phyloP scores from a whole-genome alignment of 129 eudicot species.

The Flaveria brownii region DNA sequence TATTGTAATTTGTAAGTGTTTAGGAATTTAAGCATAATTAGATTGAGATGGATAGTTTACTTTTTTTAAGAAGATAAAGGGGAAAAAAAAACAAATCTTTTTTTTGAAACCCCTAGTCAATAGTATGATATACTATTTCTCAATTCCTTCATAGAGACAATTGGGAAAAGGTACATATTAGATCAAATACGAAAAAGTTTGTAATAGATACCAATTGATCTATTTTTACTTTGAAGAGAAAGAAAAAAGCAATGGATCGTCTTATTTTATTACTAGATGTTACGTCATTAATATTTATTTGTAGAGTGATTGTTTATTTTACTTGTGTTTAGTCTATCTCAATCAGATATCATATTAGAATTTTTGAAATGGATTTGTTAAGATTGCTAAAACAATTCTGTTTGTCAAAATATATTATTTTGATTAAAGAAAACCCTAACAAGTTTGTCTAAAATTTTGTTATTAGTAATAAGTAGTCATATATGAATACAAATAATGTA shows the following conservation, averaged over 20 bases:
- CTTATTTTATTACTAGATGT: background rate
- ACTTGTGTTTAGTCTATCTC: background rate
- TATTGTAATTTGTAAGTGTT: too few relatives aligned
- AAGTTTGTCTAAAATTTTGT: too few relatives aligned
- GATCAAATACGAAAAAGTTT: background rate
- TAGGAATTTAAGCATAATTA: too few relatives aligned
- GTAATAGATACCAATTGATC: background rate
- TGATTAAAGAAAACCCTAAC: background rate
- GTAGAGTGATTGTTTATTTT: background rate
- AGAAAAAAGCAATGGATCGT: background rate
- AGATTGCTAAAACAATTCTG: background rate
- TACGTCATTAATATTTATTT: too few relatives aligned
- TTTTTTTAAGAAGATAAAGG: too few relatives aligned
- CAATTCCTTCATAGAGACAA: too few relatives aligned
- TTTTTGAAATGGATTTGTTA: too few relatives aligned
- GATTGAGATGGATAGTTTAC: too few relatives aligned
- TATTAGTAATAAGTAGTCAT: background rate
- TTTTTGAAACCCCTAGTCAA: too few relatives aligned
- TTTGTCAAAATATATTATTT: background rate
- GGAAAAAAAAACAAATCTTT: too few relatives aligned
- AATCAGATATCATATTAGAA: too few relatives aligned
- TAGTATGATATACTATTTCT: too few relatives aligned
- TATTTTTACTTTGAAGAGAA: background rate
- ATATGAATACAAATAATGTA: background rate
- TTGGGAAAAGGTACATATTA: background rate